Evolutionary conservation across 1,284 basidiomycete species (phyloP).

Genomic region (Ganoderma meredithae): DNA sequence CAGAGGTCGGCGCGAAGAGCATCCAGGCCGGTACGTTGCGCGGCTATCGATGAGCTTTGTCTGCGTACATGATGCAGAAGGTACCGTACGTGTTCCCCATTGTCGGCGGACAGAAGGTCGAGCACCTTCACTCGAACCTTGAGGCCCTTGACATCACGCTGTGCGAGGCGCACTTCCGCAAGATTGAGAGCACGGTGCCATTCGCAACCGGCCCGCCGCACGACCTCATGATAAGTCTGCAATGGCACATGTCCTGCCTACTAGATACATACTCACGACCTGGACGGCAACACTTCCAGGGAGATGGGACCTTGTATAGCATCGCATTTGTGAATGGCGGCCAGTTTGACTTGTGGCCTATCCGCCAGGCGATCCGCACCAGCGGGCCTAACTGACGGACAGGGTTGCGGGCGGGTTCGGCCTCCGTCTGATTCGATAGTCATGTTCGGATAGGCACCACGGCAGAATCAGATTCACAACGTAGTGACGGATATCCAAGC

Average conservation of each 20-base stretch:
- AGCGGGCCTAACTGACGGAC: not conserved
- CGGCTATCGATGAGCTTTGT: not conserved
- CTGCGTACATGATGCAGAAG: conserved; percentile 55
- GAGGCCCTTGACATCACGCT: conserved; percentile 53
- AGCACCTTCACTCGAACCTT: conserved; percentile 54
- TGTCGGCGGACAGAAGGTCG: conserved; percentile 57
- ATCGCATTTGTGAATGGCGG: not conserved
- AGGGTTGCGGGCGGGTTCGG: no score
- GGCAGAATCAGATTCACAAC: no score
- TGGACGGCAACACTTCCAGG: not conserved
- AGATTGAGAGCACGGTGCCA: conserved; percentile 48
- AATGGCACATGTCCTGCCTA: not conserved
- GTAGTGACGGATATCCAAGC: no score
- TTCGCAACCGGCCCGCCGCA: conserved; percentile 53
- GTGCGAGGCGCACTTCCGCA: conserved; percentile 48
- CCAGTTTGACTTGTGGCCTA: not conserved
- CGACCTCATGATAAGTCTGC: conserved; percentile 41
- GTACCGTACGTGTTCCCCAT: conserved; percentile 51
- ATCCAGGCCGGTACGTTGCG: conserved; percentile 29
- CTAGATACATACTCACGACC: not conserved
- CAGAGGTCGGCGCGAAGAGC: conserved; percentile 34
- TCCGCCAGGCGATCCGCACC: not conserved
- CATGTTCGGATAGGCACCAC: no score
- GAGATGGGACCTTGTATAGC: not conserved
- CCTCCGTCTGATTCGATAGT: no score